These are phyloP conservation scores for Medicago lupulina DNA, from an alignment of 306 rosid genomes.

Conservation along the genomic window DNA sequence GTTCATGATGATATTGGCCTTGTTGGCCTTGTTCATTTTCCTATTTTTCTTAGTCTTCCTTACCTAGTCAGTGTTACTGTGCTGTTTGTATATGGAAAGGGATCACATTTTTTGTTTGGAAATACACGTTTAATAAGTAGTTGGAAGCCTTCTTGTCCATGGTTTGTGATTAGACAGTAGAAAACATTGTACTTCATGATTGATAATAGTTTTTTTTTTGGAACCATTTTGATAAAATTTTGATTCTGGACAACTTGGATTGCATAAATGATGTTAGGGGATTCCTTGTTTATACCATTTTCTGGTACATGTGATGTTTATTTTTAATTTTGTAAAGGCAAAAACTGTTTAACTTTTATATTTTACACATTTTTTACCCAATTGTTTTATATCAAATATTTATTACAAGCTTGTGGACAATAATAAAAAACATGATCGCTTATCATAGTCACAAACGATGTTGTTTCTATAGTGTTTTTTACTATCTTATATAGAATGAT, in stretches of 20 bases:
- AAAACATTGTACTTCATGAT: conserved; percentile 34
- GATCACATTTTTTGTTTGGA: conserved; percentile 26
- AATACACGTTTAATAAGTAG: neutral
- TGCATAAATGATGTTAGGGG: neutral
- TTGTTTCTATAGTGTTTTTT: too few relatives aligned
- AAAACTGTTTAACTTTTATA: too few relatives aligned
- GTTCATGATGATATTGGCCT: conserved; percentile 78
- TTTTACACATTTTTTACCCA: too few relatives aligned
- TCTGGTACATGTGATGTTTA: too few relatives aligned
- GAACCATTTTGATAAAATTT: conserved; percentile 26
- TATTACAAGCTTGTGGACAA: too few relatives aligned
- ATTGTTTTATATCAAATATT: too few relatives aligned
- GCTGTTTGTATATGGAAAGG: conserved; percentile 39
- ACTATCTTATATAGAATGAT: too few relatives aligned
- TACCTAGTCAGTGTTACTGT: conserved; percentile 56
- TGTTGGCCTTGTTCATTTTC: conserved; percentile 78
- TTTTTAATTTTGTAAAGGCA: too few relatives aligned
- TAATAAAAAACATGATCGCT: too few relatives aligned
- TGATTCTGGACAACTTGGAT: neutral
- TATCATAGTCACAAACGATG: too few relatives aligned
- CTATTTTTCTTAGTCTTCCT: conserved; percentile 87
- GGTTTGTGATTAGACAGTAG: conserved; percentile 26
- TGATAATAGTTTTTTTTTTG: too few relatives aligned
- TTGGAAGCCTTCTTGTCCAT: conserved; percentile 37
- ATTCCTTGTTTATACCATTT: neutral